A percentile compares a stretch with the other conserved stretches of the same genome.
Evolutionary conservation across 1,284 basidiomycete genomes (phyloP).

Genomic region (Irpex sp.): DNA sequence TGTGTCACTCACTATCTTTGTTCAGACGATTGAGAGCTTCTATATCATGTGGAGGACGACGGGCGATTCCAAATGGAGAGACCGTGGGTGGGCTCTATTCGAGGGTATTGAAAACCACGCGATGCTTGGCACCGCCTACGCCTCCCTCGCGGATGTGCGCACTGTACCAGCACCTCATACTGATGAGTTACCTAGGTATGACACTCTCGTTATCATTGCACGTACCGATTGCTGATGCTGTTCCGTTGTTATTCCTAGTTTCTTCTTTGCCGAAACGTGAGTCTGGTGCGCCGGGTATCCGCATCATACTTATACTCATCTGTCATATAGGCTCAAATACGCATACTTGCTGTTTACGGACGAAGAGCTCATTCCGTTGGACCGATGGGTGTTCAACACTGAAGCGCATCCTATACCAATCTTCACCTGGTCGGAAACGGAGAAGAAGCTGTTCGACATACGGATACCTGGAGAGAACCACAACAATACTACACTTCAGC

Average conservation of each 20-base stretch:
- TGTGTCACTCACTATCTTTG: background rate
- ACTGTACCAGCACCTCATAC: conserved; percentile 29
- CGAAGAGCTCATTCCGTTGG: conserved; percentile 55
- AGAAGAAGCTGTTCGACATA: conserved; percentile 24
- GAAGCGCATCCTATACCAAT: conserved; percentile 78
- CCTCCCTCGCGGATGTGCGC: conserved; percentile 51
- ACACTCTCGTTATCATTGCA: background rate
- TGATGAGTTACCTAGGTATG: conserved; percentile 70
- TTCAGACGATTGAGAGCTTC: conserved; percentile 64
- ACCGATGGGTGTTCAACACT: conserved; percentile 82
- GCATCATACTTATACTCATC: background rate
- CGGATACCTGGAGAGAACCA: background rate
- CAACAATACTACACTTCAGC: background rate
- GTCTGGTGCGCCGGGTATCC: conserved; percentile 12
- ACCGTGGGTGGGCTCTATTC: conserved; percentile 77
- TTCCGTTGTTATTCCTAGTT: conserved; percentile 34
- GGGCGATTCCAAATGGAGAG: conserved; percentile 64
- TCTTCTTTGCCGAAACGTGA: conserved; percentile 70
- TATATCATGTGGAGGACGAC: conserved; percentile 72
- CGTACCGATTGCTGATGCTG: background rate
- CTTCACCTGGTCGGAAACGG: conserved; percentile 55
- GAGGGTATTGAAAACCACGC: conserved; percentile 61
- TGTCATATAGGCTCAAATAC: conserved; percentile 51
- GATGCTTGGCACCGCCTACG: conserved; percentile 54
- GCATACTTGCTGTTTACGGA: conserved; percentile 60